phyloP scores from a whole-genome alignment of 1,284 basidiomycete genomes.

The Ceratobasidium sp. region DNA sequence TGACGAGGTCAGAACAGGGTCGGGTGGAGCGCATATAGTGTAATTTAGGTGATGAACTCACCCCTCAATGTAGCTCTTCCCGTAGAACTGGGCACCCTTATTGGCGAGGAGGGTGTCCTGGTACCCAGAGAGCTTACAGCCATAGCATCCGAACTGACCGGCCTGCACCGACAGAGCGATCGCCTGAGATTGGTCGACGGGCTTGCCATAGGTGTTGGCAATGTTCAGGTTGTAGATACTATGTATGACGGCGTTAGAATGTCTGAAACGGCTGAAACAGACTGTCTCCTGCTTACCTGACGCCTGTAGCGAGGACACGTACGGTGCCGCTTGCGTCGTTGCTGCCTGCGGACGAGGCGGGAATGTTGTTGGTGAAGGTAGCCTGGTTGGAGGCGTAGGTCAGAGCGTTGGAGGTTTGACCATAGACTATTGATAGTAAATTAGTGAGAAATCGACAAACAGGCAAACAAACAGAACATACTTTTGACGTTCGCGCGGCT shows the following conservation, averaged over 20 bases:
- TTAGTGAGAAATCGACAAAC: too few relatives aligned
- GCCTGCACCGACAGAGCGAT: slow-evolving; percentile 47
- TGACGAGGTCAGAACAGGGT: background rate
- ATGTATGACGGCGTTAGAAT: too few relatives aligned
- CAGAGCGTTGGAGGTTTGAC: slow-evolving; percentile 36
- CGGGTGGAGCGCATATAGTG: background rate
- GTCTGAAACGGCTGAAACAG: too few relatives aligned
- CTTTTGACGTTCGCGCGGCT: slow-evolving; percentile 43
- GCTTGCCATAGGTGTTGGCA: slow-evolving; percentile 46
- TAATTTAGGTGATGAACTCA: background rate
- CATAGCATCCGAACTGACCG: slow-evolving; percentile 46
- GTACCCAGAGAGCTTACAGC: slow-evolving; percentile 46
- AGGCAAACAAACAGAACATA: too few relatives aligned
- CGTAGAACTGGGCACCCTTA: slow-evolving; percentile 46
- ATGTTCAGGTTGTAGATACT: slow-evolving; percentile 48
- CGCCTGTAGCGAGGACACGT: slow-evolving; percentile 45
- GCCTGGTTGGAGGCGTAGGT: slow-evolving; percentile 44
- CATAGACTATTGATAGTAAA: slow-evolving; percentile 18
- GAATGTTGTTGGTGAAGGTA: slow-evolving; percentile 44
- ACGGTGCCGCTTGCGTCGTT: slow-evolving; percentile 47
- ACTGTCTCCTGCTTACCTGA: slow-evolving; percentile 43
- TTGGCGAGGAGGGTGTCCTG: slow-evolving; percentile 48
- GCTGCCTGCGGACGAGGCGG: slow-evolving; percentile 46
- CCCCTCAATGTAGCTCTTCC: slow-evolving; percentile 45
- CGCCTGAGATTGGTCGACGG: slow-evolving; percentile 45